A percentile compares a stretch with the other conserved stretches of the same genome.
These are phyloP conservation scores for Volvox reticuliferus DNA, from an alignment of 139 green algal species.

Conservation along the genomic window DNA sequence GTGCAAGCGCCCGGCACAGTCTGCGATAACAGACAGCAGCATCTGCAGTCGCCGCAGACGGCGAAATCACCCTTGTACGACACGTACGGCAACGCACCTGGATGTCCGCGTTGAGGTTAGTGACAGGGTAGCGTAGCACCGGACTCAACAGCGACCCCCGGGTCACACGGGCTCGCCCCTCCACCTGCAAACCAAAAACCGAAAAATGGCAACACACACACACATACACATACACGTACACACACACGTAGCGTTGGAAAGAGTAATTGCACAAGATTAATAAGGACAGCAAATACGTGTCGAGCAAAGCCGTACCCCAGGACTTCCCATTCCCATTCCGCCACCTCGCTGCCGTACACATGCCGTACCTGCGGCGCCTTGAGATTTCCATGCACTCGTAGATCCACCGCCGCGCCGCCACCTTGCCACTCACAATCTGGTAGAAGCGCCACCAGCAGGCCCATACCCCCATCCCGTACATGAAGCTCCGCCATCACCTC, in stretches of 20 bases:
- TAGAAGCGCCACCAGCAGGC: constrained; percentile 77
- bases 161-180: constrained; percentile 60
- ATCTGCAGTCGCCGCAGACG: no score
- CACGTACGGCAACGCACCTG: constrained; percentile 18
- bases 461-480: constrained; percentile 89
- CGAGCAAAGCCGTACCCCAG: constrained; percentile 1
- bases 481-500: constrained; percentile 44
- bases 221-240: no score
- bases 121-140: constrained; percentile 51
- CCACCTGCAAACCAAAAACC: constrained; percentile 30
- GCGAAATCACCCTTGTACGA: neutral
- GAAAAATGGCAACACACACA: no score
- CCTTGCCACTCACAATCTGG: constrained; percentile 81
- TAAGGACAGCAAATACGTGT: no score
- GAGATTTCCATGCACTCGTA: constrained; percentile 65
- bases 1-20: no score
- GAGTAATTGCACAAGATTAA: no score
- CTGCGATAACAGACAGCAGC: no score
- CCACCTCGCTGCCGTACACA: constrained; percentile 16
- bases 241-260: no score
- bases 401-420: constrained; percentile 77
- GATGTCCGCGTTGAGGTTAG: constrained; percentile 46
- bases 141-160: constrained; percentile 43
- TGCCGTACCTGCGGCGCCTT: constrained; percentile 42
- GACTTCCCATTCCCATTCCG: constrained; percentile 57